phyloP scores from a whole-genome alignment of 257 asterid species.

The Solanum etuberosum region DNA sequence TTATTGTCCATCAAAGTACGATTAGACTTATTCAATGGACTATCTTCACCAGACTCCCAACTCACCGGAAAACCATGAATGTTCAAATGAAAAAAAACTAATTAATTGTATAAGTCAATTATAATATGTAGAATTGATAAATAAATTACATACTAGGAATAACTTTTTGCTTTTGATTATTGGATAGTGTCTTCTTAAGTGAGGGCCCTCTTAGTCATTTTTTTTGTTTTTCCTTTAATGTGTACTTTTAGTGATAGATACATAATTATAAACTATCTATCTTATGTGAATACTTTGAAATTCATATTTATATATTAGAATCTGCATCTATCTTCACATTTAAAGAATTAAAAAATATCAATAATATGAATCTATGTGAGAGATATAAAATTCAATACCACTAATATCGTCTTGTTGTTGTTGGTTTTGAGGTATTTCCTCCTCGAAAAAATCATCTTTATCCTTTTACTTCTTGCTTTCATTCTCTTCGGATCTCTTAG shows the following conservation, averaged over 20 bases:
- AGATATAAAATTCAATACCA: background rate
- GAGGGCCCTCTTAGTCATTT: background rate
- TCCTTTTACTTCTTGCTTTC: too few species aligned
- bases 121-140: too few species aligned
- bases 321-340: background rate
- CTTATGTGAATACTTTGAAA: background rate
- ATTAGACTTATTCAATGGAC: background rate
- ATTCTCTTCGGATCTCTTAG: background rate
- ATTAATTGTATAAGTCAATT: too few species aligned
- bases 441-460: background rate
- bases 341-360: background rate
- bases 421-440: too few species aligned
- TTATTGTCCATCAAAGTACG: background rate
- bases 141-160: background rate
- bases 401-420: background rate
- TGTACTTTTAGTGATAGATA: background rate
- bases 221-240: background rate
- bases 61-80: background rate
- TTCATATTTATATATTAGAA: background rate
- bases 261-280: background rate
- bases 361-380: background rate
- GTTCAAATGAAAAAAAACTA: background rate
- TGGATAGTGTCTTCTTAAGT: background rate
- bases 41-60: background rate
- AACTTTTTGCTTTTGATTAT: background rate